phyloP scores from a whole-genome alignment of 768 basidiomycete genomes.

The Suillus lakei region DNA sequence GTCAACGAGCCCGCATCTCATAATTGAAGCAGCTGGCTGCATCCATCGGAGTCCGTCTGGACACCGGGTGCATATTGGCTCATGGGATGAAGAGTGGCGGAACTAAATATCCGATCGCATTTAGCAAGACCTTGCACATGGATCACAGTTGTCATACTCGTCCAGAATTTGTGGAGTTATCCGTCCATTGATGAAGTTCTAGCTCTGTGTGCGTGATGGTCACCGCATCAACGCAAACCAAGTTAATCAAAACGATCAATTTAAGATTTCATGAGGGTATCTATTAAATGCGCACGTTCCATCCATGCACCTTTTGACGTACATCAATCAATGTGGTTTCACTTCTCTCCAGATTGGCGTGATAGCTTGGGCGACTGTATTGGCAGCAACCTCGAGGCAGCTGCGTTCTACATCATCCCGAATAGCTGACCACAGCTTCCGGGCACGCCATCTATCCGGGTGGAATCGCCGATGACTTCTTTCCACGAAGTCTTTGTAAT shows the following conservation, averaged over 20 bases:
- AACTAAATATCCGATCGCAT: background rate
- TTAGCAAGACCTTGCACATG: background rate
- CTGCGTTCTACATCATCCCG: conserved; percentile 59
- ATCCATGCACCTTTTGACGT: background rate
- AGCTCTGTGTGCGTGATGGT: background rate
- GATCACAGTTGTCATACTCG: background rate
- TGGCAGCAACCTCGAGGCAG: conserved; percentile 71
- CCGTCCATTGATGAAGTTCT: background rate
- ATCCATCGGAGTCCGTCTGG: background rate
- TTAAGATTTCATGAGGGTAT: background rate
- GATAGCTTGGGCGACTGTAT: conserved; percentile 73
- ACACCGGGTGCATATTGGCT: background rate
- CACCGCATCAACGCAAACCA: background rate
- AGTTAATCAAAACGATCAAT: background rate
- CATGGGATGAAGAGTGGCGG: background rate
- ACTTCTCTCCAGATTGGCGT: conserved; percentile 68
- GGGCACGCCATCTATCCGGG: conserved; percentile 78
- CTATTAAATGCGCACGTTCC: background rate
- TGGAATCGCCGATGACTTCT: conserved; percentile 78
- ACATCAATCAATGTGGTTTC: conserved; percentile 30
- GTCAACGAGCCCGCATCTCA: background rate
- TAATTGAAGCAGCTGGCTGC: background rate
- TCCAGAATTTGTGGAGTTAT: background rate
- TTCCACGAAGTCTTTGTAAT: conserved; percentile 69
- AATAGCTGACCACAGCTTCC: conserved; percentile 63